These are phyloP conservation scores for Amylocystis lapponica DNA, from an alignment of 768 basidiomycete species.

Conservation along the genomic window DNA sequence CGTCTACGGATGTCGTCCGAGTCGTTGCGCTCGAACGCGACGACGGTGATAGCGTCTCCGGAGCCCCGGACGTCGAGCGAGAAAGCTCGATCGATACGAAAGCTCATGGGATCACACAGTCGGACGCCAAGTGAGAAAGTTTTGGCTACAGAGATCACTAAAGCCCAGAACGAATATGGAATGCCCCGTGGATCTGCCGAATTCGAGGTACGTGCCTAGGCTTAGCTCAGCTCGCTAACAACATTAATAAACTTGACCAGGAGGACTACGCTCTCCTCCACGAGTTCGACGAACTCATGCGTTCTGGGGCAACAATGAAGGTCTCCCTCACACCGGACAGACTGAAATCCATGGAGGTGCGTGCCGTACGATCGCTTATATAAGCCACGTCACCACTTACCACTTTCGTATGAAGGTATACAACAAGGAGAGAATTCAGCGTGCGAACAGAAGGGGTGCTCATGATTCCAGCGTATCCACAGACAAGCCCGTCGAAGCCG, in stretches of 20 bases:
- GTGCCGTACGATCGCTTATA: conserved; percentile 21
- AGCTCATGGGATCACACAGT: conserved; percentile 59
- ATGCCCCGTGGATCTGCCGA: conserved; percentile 11
- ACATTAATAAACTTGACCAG: conserved; percentile 9
- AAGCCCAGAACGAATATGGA: conserved; percentile 27
- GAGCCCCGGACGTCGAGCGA: conserved; percentile 52
- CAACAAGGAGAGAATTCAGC: conserved; percentile 63
- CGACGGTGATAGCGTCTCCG: conserved; percentile 9
- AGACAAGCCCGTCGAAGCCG: conserved; percentile 8
- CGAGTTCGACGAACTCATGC: conserved; percentile 93
- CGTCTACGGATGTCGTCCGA: conserved; percentile 33
- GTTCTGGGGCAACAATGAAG: conserved; percentile 87
- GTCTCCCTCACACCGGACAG: conserved; percentile 94
- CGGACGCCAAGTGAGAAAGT: conserved; percentile 36
- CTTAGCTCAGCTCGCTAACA: conserved; percentile 1
- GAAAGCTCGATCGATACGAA: conserved; percentile 55
- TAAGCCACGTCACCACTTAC: conserved; percentile 1
- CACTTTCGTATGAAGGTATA: conserved; percentile 42
- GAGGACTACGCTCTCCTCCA: conserved; percentile 50
- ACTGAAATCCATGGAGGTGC: conserved; percentile 88
- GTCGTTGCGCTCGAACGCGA: conserved; percentile 24
- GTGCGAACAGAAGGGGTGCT: conserved; percentile 7
- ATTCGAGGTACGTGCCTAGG: conserved; percentile 17
- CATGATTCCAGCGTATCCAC: conserved; percentile 6
- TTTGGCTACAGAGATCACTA: conserved; percentile 7